phyloP scores from a whole-genome alignment of 345 rosid species.

The Linum lewisii region DNA sequence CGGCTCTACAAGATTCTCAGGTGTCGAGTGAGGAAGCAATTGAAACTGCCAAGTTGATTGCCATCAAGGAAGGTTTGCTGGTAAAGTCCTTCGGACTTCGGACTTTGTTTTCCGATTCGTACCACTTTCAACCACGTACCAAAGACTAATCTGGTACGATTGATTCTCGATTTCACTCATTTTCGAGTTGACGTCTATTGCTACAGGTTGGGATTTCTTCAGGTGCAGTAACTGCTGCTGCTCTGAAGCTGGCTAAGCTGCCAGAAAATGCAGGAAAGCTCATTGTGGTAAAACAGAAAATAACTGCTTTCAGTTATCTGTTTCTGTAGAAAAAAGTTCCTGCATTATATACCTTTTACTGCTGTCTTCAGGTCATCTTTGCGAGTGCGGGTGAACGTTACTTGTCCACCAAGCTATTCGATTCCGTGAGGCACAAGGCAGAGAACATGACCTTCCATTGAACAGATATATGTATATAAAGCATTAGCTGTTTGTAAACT shows the following conservation, averaged over 20 bases:
- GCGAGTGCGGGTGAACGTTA: conserved; percentile 12
- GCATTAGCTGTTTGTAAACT: too few species aligned
- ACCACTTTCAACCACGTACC: not conserved
- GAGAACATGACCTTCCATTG: conserved; percentile 10
- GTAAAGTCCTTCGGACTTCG: conserved; percentile 30
- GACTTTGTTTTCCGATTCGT: not conserved
- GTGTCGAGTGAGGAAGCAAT: conserved; percentile 75
- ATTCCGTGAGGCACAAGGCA: conserved; percentile 11
- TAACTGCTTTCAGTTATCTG: too few species aligned
- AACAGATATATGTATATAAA: too few species aligned
- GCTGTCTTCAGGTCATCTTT: conserved; percentile 4
- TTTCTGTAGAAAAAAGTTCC: not conserved
- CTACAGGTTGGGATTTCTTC: conserved; percentile 88
- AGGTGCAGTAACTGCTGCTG: conserved; percentile 78
- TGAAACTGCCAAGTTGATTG: conserved; percentile 68
- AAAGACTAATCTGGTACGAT: too few species aligned
- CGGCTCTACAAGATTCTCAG: conserved; percentile 14
- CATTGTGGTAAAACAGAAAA: conserved; percentile 60
- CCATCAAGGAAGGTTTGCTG: conserved; percentile 77
- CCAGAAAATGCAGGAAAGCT: conserved; percentile 85
- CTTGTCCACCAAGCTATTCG: conserved; percentile 7
- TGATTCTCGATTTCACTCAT: too few species aligned
- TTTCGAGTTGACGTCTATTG: not conserved
- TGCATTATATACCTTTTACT: not conserved
- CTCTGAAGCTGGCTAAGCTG: conserved; percentile 67